Evolutionary conservation across 208 protist genomes (phyloP).

Genomic region (Jaenimonas drosophilae): DNA sequence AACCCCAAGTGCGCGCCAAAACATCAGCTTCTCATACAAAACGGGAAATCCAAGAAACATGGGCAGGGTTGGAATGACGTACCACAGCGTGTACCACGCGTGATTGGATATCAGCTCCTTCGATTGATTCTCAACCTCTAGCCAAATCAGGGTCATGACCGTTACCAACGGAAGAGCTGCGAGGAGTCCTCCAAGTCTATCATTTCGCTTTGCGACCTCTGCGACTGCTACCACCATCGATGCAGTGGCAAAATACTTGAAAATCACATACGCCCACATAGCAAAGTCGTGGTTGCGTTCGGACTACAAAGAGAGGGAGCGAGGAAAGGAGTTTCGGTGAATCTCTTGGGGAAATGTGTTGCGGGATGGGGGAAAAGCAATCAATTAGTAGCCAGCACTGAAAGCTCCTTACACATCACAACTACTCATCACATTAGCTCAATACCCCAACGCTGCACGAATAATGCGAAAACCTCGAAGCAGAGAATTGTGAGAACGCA

Average conservation of each 20-base stretch:
- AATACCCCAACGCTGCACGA: constrained; percentile 15
- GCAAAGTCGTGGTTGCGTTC: too few species aligned
- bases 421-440: not conserved
- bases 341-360: too few species aligned
- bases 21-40: constrained; percentile 10
- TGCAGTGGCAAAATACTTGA: constrained; percentile 10
- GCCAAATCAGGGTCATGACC: constrained; percentile 14
- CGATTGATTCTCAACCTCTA: constrained; percentile 18
- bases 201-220: constrained; percentile 17
- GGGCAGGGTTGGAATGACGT: constrained; percentile 16
- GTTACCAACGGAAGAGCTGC: constrained; percentile 15
- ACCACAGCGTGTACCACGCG: constrained; percentile 20
- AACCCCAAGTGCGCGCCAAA: constrained; percentile 6
- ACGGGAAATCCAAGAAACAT: constrained; percentile 16
- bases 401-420: too few species aligned
- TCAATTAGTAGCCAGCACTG: too few species aligned
- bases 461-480: constrained; percentile 16
- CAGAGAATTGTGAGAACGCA: constrained; percentile 12
- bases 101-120: constrained; percentile 10
- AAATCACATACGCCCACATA: too few species aligned
- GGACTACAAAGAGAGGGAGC: too few species aligned
- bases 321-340: too few species aligned
- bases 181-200: constrained; percentile 20
- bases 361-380: too few species aligned
- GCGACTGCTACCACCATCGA: constrained; percentile 15